Conservation (phyloP, 2,329 filamentous ascomycete species). For the Fusarium domesticum region DNA sequence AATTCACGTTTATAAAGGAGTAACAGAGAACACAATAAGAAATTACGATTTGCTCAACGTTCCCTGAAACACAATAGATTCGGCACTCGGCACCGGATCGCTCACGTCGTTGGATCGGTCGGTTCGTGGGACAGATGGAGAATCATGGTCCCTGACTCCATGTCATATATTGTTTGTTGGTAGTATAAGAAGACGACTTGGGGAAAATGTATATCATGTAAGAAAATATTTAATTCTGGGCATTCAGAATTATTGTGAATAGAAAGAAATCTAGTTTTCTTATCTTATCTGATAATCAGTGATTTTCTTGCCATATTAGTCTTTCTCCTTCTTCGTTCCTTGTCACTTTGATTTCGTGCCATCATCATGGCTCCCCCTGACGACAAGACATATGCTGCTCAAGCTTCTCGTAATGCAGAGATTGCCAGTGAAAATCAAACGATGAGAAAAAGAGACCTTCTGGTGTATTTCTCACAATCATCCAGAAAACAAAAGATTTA, state of each 20-base stretch:
- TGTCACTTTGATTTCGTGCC: neutral
- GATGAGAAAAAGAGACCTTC: neutral
- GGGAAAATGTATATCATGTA: too few relatives aligned
- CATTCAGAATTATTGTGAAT: too few relatives aligned
- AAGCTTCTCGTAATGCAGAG: neutral
- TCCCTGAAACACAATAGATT: too few relatives aligned
- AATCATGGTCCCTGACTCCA: too few relatives aligned
- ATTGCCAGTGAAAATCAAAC: neutral
- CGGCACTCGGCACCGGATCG: neutral
- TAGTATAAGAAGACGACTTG: too few relatives aligned
- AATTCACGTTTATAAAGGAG: too few relatives aligned
- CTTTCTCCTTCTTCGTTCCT: neutral
- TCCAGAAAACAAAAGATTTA: neutral
- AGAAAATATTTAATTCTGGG: too few relatives aligned
- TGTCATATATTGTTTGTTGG: too few relatives aligned
- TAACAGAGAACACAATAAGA: too few relatives aligned
- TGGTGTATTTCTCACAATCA: neutral
- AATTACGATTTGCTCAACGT: too few relatives aligned
- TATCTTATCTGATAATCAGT: neutral
- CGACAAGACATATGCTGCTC: neutral
- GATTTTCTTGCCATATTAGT: neutral
- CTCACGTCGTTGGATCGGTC: neutral
- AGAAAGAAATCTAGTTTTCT: neutral
- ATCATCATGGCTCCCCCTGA: neutral
- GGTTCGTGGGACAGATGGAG: neutral